Evolutionary conservation across 2,329 filamentous ascomycete species (phyloP), one percentile per base, ranked within the genome.

Genomic region (Volutella citrinella): DNA sequence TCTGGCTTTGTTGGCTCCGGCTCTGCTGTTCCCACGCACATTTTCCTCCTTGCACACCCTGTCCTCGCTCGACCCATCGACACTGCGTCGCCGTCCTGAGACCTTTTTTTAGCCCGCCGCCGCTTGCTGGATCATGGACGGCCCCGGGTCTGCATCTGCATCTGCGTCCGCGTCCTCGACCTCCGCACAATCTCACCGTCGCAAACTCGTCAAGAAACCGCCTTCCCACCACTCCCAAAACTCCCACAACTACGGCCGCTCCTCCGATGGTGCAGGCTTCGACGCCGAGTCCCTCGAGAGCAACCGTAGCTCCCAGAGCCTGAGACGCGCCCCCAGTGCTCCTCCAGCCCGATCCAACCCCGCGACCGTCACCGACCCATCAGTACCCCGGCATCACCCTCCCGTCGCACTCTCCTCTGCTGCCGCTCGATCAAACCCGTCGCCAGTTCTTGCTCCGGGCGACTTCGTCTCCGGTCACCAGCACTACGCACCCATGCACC

Each of bases 181-280:
- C 55, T 64, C 65, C 64, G 63, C 64, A 63, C 63, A 52, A 52
- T 70, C 69, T 40, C 68, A 74, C 46, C 76, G 79, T 63, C 76
- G 77, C 63, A 70, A 65, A 57, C 74, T 83, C 47, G 74, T 75
- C 56, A 82, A 83, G 68, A 79, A 78, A 59, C 75, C 75, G 37
- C 74, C 73, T 30, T 64, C 67, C 46, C 63, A 69, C 48, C 63
- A 68, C 44, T 64, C 67, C 46, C 63, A 69, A 47, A 63, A 68
- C 44, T n/a, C n/a, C n/a, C n/a, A n/a, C n/a, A n/a, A n/a, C n/a
- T 66, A 73, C 55, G 65, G 57, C 36, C 61, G 64, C 47, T 66
- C 70, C 44, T 70, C 64, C 30, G 72, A 77, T 66, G 64, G 66
- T 36, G 36, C 45, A 39, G 45, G 45, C 47, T 66, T 69, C 64